Percentiles rank a stretch among this genome's conserved stretches.
Conservation (phyloP, 345 rosid genomes). For the Linum tenue region DNA sequence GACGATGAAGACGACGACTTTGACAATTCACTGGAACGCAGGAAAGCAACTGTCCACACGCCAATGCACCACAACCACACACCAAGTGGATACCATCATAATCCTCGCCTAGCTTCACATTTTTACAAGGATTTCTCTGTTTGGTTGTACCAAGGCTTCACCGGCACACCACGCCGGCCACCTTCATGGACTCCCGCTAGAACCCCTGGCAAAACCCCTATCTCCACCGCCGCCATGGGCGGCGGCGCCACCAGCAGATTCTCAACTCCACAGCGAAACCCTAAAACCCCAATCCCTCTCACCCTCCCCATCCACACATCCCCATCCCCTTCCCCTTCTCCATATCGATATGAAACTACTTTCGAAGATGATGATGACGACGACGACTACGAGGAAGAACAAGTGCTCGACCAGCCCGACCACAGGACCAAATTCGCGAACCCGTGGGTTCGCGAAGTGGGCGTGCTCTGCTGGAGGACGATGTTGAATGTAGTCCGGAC, state of each 20-base stretch:
- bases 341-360: background rate
- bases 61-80: conserved; percentile 23
- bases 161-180: conserved; percentile 36
- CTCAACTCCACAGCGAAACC: conserved; percentile 24
- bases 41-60: conserved; percentile 13
- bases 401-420: conserved; percentile 33
- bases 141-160: conserved; percentile 51
- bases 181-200: conserved; percentile 59
- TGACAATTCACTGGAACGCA: conserved; percentile 49
- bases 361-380: conserved; percentile 14
- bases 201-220: conserved; percentile 37
- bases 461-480: conserved; percentile 46
- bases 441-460: conserved; percentile 55
- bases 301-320: conserved; percentile 21
- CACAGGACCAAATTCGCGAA: conserved; percentile 51
- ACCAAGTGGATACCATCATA: conserved; percentile 23
- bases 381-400: conserved; percentile 23
- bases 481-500: conserved; percentile 43
- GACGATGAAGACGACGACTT: conserved; percentile 33
- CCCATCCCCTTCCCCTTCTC: conserved; percentile 18
- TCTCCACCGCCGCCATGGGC: conserved; percentile 9
- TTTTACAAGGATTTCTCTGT: conserved; percentile 56
- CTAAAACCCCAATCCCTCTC: conserved; percentile 21
- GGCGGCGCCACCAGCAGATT: conserved; percentile 24
- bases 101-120: conserved; percentile 47